A percentile compares a stretch with the other conserved stretches of the same genome.
These are phyloP conservation scores for Ophiostoma sp. DNA, from an alignment of 2,329 filamentous ascomycete species.

Conservation along the genomic window DNA sequence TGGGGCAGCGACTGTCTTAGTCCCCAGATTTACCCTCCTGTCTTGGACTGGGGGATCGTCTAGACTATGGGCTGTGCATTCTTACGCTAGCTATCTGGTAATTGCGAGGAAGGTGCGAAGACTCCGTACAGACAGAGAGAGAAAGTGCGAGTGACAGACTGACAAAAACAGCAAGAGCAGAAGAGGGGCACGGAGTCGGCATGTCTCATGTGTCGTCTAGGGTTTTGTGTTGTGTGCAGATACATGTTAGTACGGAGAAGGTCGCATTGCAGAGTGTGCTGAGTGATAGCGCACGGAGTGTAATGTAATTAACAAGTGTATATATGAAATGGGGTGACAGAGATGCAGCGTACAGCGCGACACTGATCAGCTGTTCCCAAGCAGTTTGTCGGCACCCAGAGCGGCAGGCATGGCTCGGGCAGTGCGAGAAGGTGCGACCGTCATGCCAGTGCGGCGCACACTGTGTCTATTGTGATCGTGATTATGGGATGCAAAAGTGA, in stretches of 20 bases:
- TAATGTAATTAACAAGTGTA: too few relatives aligned
- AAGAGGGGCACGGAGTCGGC: slow-evolving; percentile 5
- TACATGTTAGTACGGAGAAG: slow-evolving; percentile 6
- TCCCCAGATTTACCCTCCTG: not conserved
- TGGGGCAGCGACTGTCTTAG: not conserved
- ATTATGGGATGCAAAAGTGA: not conserved
- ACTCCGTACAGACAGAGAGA: too few relatives aligned
- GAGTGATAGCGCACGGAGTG: not conserved
- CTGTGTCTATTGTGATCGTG: not conserved
- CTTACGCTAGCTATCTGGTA: not conserved
- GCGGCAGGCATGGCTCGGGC: not conserved
- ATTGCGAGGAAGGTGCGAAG: not conserved
- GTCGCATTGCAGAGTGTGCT: not conserved
- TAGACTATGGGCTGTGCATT: not conserved
- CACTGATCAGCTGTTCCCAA: not conserved
- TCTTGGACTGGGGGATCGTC: not conserved
- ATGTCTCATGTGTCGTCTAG: not conserved
- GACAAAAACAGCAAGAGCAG: not conserved
- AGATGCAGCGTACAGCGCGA: not conserved
- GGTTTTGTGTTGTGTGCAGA: slow-evolving; percentile 8
- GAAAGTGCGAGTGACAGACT: not conserved
- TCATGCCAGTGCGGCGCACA: slow-evolving; percentile 9
- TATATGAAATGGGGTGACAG: not conserved
- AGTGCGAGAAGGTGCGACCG: not conserved
- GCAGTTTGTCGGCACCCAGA: too few relatives aligned